Conservation (phyloP, 2,329 filamentous ascomycete species). For the Ceratocystis albifundus region DNA sequence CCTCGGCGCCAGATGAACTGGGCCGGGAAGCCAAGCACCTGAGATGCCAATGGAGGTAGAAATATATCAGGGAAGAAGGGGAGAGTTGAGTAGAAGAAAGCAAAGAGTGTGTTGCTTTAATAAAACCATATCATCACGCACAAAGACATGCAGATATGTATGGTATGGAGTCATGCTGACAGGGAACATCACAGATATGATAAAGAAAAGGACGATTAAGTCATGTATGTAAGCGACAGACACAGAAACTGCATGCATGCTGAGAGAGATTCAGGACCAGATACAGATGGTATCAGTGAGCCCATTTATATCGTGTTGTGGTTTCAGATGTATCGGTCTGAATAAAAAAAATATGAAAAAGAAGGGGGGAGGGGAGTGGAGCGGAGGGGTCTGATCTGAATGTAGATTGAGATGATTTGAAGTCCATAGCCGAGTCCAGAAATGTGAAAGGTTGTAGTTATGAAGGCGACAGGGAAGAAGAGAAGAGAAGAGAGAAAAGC, state of each 20-base stretch:
- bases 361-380: too few relatives aligned
- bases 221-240: neutral
- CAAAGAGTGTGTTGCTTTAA: neutral
- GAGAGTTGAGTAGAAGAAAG: neutral
- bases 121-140: neutral
- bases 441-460: neutral
- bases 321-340: neutral
- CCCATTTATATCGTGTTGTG: neutral
- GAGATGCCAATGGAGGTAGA: neutral
- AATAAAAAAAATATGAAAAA: neutral
- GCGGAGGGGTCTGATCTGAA: neutral
- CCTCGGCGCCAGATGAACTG: neutral
- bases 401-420: neutral
- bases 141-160: neutral
- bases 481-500: neutral
- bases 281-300: neutral
- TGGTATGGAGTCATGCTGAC: neutral
- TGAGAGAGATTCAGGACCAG: neutral
- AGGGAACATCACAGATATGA: neutral
- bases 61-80: too few relatives aligned
- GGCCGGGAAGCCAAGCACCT: neutral
- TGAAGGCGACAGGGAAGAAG: neutral
- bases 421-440: neutral
- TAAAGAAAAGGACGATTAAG: neutral
- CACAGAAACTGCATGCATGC: neutral